phyloP scores from a whole-genome alignment of 768 basidiomycete genomes.

The Cystofilobasidium ferigula region DNA sequence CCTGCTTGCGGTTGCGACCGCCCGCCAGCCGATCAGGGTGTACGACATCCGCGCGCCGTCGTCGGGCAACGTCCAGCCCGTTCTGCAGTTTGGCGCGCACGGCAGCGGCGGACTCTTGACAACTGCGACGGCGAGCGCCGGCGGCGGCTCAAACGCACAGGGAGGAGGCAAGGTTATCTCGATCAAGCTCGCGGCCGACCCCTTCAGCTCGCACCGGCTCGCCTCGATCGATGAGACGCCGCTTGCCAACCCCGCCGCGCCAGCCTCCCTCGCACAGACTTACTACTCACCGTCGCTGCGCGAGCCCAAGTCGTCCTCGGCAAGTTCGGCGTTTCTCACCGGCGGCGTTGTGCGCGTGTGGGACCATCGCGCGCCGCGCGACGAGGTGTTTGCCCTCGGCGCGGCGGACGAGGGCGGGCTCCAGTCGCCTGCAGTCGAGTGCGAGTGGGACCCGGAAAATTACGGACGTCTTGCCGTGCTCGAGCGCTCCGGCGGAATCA shows the following conservation, averaged over 20 bases:
- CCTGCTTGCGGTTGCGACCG: constrained; percentile 18
- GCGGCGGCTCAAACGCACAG: background rate
- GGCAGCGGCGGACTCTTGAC: background rate
- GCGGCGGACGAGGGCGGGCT: constrained; percentile 8
- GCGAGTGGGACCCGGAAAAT: constrained; percentile 18
- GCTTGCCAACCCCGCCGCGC: background rate
- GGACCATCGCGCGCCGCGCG: constrained; percentile 11
- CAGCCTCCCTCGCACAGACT: background rate
- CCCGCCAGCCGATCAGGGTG: constrained; percentile 16
- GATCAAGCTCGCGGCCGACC: constrained; percentile 9
- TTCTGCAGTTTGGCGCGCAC: constrained; percentile 16
- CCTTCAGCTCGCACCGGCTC: constrained; percentile 7
- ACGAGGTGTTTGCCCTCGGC: constrained; percentile 2
- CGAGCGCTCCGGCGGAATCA: constrained; percentile 12
- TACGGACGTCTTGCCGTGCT: constrained; percentile 14
- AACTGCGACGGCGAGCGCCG: background rate
- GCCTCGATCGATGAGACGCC: constrained; percentile 21
- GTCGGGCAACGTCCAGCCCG: background rate
- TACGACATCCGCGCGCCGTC: constrained; percentile 18
- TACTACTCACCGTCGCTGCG: constrained; percentile 12
- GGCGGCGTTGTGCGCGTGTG: constrained; percentile 19
- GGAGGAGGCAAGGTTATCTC: constrained; percentile 3
- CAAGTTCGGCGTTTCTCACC: background rate
- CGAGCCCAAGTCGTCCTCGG: background rate
- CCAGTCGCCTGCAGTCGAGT: constrained; percentile 2